These are phyloP conservation scores for Ostreobium quekettii DNA, from an alignment of 139 green algal species.

Conservation along the genomic window DNA sequence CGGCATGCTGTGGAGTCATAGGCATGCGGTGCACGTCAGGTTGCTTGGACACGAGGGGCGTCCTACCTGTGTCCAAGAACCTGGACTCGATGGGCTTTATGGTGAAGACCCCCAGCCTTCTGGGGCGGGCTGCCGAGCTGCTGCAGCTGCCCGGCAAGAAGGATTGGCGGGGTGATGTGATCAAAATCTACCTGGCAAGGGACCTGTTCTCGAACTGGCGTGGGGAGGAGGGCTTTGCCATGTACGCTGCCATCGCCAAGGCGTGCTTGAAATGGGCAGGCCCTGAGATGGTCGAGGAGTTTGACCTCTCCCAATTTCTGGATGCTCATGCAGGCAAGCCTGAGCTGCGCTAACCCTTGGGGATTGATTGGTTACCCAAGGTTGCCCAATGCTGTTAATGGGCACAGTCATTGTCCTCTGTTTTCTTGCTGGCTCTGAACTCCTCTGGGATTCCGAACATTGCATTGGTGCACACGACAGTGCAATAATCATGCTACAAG, in stretches of 20 bases:
- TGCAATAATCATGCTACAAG: no score
- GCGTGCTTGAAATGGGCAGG: constrained; percentile 7
- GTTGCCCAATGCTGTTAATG: no score
- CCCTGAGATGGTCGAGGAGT: constrained; percentile 3
- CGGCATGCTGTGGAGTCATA: constrained; percentile 15
- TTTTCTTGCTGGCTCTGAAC: no score
- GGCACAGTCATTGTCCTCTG: no score
- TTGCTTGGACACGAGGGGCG: background rate
- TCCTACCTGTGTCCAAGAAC: background rate
- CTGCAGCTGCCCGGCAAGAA: constrained; percentile 6
- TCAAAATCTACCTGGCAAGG: constrained; percentile 17
- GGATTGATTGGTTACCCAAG: no score
- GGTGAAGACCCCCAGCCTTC: background rate
- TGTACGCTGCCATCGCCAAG: background rate
- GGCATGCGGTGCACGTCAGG: constrained; percentile 3
- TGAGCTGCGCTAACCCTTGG: no score
- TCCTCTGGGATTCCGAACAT: no score
- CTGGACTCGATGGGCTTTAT: constrained; percentile 2
- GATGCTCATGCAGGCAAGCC: background rate
- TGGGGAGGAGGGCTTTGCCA: background rate
- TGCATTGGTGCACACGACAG: no score
- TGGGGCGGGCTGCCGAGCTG: background rate
- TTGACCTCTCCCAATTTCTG: constrained; percentile 11
- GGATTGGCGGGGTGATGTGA: background rate
- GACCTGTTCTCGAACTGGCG: constrained; percentile 10